These are phyloP conservation scores for Umbelopsis sp. DNA, from an alignment of 192 early-diverging fungal species.

Conservation along the genomic window DNA sequence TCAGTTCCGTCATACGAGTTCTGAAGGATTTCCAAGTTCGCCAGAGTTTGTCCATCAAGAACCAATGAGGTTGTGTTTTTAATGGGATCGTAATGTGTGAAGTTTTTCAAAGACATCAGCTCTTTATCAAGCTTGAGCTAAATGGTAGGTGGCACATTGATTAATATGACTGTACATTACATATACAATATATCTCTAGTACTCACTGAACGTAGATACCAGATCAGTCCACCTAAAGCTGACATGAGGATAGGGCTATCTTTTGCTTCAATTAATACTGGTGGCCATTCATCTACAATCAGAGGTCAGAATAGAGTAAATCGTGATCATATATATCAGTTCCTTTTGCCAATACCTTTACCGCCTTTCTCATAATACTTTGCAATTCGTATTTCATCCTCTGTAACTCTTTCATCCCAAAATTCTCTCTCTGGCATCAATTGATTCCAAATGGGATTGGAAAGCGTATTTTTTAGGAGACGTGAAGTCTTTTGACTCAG, in stretches of 20 bases:
- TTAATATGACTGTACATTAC: neutral
- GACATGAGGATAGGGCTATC: constrained; percentile 40
- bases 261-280: constrained; percentile 41
- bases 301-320: neutral
- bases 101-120: constrained; percentile 83
- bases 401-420: constrained; percentile 57
- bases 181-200: neutral
- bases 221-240: constrained; percentile 63
- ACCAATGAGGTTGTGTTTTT: constrained; percentile 72
- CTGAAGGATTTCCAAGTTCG: constrained; percentile 91
- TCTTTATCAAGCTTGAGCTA: constrained; percentile 86
- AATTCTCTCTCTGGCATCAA: constrained; percentile 74
- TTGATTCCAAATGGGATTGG: constrained; percentile 62
- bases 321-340: neutral
- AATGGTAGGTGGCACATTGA: neutral
- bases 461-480: constrained; percentile 63
- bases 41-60: constrained; percentile 91
- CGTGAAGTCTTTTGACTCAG: constrained; percentile 55
- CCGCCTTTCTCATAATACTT: constrained; percentile 58
- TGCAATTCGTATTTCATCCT: constrained; percentile 59
- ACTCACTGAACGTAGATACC: constrained; percentile 81
- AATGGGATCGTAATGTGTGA: constrained; percentile 84
- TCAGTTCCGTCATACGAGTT: constrained; percentile 74
- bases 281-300: constrained; percentile 42
- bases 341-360: neutral